Base-by-base conservation (phyloP, 306 rosid species). In the Quillaja saponaria region DNA sequence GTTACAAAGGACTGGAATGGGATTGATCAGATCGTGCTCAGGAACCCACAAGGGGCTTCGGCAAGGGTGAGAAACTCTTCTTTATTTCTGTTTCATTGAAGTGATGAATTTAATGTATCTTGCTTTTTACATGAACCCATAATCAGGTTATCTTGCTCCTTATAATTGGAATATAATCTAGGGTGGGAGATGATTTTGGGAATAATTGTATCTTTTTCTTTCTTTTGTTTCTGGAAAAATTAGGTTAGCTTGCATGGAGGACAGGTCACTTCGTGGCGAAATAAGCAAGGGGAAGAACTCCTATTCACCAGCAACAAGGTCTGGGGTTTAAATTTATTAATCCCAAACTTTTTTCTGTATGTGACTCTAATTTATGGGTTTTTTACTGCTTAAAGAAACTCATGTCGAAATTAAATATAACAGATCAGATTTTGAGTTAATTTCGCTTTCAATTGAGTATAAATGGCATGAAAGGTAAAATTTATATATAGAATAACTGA, bases 251-350 rank as follows among this genome's bases (percentile, higher is more conserved):
- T 91, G 77, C 76, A 80, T 64, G 96, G 98, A 68, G 98, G 90
- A 49, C 98, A 91, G 68, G 85, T 91, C 72, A 79, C 87, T 63
- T 91, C 98, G 6, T 91, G 98, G 98, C 75, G 81, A 70, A 86
- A 82, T 56, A 90, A 84, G 65, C 81, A 68, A 19, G 98, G 98
- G 7, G 90, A 91, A 84, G 98, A 91, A 64, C 96, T 86, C 72
- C 80, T 88, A 8, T 91, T 91, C 84, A 84, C 96, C 19, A 91
- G 96, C 73, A 82, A 87, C 71, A 91, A 91, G 96, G 97, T 86
- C 25, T 31, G 34, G n/a, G 35, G 44, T 50, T 37, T 13, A 52
- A 40, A 52, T 35, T 52, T 67, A 63, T 9, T 62, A 13, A 25
- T 28, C 48, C 10, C 31, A 21, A 39, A 18, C 20, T 17, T 38